Conservation (phyloP, 139 green algal genomes). For the Coelastrella sp. region DNA sequence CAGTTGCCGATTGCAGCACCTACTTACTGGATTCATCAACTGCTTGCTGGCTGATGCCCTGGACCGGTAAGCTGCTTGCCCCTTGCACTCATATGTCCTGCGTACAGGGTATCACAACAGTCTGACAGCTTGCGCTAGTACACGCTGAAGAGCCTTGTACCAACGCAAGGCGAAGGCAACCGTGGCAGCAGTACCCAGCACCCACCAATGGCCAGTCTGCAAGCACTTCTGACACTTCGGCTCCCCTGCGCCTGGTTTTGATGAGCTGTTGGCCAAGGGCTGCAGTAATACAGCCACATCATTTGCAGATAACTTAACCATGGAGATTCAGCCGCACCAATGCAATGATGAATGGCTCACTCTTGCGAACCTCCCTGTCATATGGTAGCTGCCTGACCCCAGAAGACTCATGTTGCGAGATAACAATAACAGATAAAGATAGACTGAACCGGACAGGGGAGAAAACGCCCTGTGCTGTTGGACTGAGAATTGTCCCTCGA, state of each 20-base stretch:
- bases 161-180: neutral
- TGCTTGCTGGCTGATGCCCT: constrained; percentile 80
- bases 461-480: neutral
- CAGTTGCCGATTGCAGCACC: neutral
- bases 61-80: constrained; percentile 66
- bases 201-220: constrained; percentile 37
- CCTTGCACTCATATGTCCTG: constrained; percentile 86
- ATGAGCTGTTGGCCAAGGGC: constrained; percentile 15
- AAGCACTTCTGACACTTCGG: constrained; percentile 55
- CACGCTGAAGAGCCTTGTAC: no score
- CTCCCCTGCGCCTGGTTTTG: constrained; percentile 25
- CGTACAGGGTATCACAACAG: neutral
- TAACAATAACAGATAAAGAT: neutral
- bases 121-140: neutral
- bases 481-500: no score
- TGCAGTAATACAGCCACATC: neutral
- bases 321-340: no score
- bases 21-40: constrained; percentile 67
- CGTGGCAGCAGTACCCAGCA: neutral
- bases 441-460: neutral
- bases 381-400: constrained; percentile 31
- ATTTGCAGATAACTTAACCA: neutral
- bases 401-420: constrained; percentile 41
- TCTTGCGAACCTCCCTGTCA: constrained; percentile 32
- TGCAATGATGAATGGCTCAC: neutral